Conservation (phyloP, 768 basidiomycete genomes). For the Dentipellis sp. region DNA sequence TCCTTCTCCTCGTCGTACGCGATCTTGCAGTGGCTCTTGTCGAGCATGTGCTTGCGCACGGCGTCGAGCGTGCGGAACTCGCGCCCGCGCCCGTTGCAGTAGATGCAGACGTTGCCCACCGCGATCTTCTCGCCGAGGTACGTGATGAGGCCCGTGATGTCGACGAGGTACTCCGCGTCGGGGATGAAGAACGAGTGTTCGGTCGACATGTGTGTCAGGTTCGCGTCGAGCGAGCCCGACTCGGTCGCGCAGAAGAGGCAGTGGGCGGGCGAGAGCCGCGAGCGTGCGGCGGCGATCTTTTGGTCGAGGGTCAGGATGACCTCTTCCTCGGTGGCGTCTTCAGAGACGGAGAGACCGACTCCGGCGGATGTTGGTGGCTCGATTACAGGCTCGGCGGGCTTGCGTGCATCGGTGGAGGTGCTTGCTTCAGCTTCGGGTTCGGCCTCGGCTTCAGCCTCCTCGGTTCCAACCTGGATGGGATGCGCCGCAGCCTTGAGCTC, state of each 20-base stretch:
- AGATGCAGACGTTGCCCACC: constrained; percentile 89
- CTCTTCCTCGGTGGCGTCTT: constrained; percentile 36
- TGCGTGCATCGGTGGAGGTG: not conserved
- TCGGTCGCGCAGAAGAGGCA: constrained; percentile 81
- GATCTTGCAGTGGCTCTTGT: constrained; percentile 95
- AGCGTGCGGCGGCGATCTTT: constrained; percentile 64
- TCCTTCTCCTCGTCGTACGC: constrained; percentile 79
- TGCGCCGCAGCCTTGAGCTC: constrained; percentile 40
- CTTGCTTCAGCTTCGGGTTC: constrained; percentile 1
- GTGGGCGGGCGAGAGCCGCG: constrained; percentile 47
- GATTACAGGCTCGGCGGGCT: not conserved
- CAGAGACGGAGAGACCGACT: constrained; percentile 22
- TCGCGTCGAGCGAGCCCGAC: constrained; percentile 46
- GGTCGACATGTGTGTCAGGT: constrained; percentile 79
- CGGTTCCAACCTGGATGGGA: constrained; percentile 7
- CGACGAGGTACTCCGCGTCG: constrained; percentile 83
- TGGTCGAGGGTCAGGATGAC: constrained; percentile 54
- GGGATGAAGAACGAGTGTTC: constrained; percentile 94
- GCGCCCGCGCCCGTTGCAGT: constrained; percentile 73
- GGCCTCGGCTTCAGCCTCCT: not conserved
- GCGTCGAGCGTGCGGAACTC: constrained; percentile 83
- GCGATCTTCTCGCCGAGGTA: constrained; percentile 92
- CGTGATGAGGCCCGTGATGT: constrained; percentile 68
- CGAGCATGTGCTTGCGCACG: constrained; percentile 90
- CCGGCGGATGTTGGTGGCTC: not conserved